These are phyloP conservation scores for Babesia bovis DNA, from an alignment of 169 alveolate genomes.

Conservation along the genomic window DNA sequence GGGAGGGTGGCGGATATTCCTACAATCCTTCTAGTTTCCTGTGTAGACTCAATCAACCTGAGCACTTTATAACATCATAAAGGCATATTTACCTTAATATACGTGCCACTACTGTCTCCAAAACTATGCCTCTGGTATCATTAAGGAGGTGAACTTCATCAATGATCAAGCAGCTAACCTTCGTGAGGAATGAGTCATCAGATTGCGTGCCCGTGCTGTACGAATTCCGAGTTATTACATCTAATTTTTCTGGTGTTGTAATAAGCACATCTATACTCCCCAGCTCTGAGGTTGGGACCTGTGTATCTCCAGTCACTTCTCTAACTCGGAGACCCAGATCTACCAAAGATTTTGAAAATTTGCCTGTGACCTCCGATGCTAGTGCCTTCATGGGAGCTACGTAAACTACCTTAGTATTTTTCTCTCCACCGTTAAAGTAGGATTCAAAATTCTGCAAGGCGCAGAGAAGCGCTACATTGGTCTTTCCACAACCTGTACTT, in stretches of 20 bases:
- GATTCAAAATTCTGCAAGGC: slow-evolving; percentile 76
- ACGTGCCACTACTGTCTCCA: slow-evolving; percentile 99
- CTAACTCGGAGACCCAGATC: slow-evolving; percentile 84
- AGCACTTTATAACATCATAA: no score
- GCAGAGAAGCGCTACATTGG: slow-evolving; percentile 94
- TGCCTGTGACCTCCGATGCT: slow-evolving; percentile 87
- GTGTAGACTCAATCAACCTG: slow-evolving; percentile 73
- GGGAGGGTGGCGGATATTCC: slow-evolving; percentile 99
- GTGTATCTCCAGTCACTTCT: slow-evolving; percentile 93
- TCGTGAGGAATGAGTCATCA: slow-evolving; percentile 83
- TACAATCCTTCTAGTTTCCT: slow-evolving; percentile 78
- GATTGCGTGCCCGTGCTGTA: slow-evolving; percentile 76
- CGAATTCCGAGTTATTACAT: slow-evolving; percentile 97
- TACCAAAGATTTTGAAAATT: slow-evolving; percentile 30
- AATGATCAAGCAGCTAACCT: slow-evolving; percentile 94
- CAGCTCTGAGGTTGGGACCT: slow-evolving; percentile 82
- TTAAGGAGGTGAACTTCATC: slow-evolving; percentile 99
- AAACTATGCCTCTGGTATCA: slow-evolving; percentile 98
- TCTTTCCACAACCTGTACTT: slow-evolving; percentile 92
- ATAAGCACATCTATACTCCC: slow-evolving; percentile 96
- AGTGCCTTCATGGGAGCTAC: slow-evolving; percentile 99
- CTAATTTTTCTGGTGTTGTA: slow-evolving; percentile 99
- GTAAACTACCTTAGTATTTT: slow-evolving; percentile 86
- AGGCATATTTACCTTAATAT: slow-evolving; percentile 86
- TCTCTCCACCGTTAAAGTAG: slow-evolving; percentile 17